phyloP scores from a whole-genome alignment of 202 grass and related monocot species.

The Setaria viridis region DNA sequence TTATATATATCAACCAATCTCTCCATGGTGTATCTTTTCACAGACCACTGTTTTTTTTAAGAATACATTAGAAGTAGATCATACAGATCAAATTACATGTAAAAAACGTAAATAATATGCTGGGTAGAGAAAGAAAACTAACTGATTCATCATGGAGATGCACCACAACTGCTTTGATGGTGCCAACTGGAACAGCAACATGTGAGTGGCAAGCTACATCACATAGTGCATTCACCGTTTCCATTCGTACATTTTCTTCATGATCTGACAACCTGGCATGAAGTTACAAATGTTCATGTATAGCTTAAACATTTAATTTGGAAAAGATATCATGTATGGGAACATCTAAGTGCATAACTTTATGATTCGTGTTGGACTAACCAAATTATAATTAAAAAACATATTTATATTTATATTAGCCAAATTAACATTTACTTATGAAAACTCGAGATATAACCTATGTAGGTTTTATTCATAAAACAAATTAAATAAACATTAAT shows the following conservation, averaged over 20 bases:
- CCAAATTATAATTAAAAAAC: too few species aligned
- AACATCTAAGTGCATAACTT: too few species aligned
- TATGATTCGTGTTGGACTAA: too few species aligned
- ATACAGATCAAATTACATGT: conserved; percentile 25
- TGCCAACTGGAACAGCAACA: conserved; percentile 66
- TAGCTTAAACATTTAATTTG: too few species aligned
- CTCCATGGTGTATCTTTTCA: conserved; percentile 90
- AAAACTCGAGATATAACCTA: too few species aligned
- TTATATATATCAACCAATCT: conserved; percentile 84
- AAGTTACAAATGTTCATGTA: conserved; percentile 5
- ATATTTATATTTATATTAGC: too few species aligned
- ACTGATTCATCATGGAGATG: conserved; percentile 94
- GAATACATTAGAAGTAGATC: conserved; percentile 35
- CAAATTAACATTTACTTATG: too few species aligned
- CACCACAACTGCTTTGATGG: conserved; percentile 70
- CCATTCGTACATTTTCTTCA: conserved; percentile 86
- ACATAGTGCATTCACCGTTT: conserved; percentile 81
- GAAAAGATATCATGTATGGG: too few species aligned
- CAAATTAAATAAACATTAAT: too few species aligned
- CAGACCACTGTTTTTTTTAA: conserved; percentile 54
- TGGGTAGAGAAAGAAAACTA: conserved; percentile 47
- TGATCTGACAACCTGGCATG: conserved; percentile 87
- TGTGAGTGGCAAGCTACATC: conserved; percentile 77
- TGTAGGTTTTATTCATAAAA: too few species aligned
- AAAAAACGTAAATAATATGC: conserved; percentile 6